Conservation (phyloP, 2,329 filamentous ascomycete genomes). For the Aspergillus novofumigatus region DNA sequence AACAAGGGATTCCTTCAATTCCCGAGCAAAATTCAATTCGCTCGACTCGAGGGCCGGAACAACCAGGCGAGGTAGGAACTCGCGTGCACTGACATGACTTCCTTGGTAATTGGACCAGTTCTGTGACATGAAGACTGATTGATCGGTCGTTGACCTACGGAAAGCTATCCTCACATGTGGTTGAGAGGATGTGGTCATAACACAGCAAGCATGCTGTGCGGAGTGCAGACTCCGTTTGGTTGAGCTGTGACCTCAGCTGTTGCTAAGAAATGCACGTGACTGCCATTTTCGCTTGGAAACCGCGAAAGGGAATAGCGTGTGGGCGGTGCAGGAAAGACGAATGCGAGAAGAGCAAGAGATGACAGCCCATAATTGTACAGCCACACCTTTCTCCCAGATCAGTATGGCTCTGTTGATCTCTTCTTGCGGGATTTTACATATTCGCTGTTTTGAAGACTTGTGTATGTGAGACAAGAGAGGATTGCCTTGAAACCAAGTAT, state of each 20-base stretch:
- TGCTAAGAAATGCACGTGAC: conserved; percentile 6
- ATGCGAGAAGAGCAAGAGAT: conserved; percentile 5
- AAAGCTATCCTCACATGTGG: not conserved
- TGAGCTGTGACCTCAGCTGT: not conserved
- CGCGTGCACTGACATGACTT: not conserved
- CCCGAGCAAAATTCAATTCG: not conserved
- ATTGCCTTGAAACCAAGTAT: not conserved
- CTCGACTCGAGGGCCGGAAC: not conserved
- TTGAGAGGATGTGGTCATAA: not conserved
- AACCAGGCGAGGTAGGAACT: not conserved
- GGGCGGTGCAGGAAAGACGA: conserved; percentile 13
- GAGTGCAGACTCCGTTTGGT: too few relatives aligned
- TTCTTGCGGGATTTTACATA: not conserved
- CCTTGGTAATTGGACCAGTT: not conserved
- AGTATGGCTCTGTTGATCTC: not conserved
- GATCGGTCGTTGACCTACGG: too few relatives aligned
- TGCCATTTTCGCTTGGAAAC: conserved; percentile 10
- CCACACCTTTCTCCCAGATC: not conserved
- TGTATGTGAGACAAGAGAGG: not conserved
- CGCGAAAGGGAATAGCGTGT: conserved; percentile 10
- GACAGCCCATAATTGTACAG: not conserved
- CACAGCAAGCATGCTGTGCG: not conserved
- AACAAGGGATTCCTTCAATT: not conserved
- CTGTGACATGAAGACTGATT: not conserved
- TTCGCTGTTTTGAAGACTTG: not conserved